These are phyloP conservation scores for Epichloe gansuensis DNA, from an alignment of 2,329 filamentous ascomycete genomes.

Conservation along the genomic window DNA sequence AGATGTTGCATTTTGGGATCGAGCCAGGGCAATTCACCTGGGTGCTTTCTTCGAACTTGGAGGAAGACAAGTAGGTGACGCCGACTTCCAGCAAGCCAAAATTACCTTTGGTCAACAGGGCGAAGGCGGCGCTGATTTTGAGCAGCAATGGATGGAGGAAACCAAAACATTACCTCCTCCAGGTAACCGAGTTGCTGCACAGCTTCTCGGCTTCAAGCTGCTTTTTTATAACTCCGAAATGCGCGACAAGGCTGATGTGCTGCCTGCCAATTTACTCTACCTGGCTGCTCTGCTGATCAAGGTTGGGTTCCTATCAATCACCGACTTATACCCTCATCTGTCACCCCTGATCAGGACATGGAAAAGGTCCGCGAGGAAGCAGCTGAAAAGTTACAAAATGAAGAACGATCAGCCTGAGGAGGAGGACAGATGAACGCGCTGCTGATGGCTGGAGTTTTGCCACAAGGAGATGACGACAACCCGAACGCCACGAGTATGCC, in stretches of 20 bases:
- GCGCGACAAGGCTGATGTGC: slow-evolving; percentile 59
- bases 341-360: slow-evolving; percentile 84
- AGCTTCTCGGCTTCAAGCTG: slow-evolving; percentile 92
- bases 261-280: slow-evolving; percentile 88
- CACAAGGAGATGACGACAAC: slow-evolving; percentile 58
- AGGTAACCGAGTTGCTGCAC: slow-evolving; percentile 85
- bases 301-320: slow-evolving; percentile 87
- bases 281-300: slow-evolving; percentile 89
- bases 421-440: slow-evolving; percentile 70
- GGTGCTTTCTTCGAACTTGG: slow-evolving; percentile 86
- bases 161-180: slow-evolving; percentile 73
- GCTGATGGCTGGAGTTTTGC: slow-evolving; percentile 72
- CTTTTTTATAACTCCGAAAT: slow-evolving; percentile 82
- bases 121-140: slow-evolving; percentile 41
- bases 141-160: slow-evolving; percentile 62
- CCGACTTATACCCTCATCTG: slow-evolving; percentile 83
- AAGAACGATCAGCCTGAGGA: slow-evolving; percentile 60
- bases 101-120: slow-evolving; percentile 25
- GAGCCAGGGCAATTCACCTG: slow-evolving; percentile 63
- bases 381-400: slow-evolving; percentile 64
- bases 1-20: slow-evolving; percentile 69
- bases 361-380: slow-evolving; percentile 56
- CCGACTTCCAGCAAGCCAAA: slow-evolving; percentile 35
- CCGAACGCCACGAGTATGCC: slow-evolving; percentile 27
- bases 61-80: slow-evolving; percentile 51